Evolutionary conservation across 2,329 filamentous ascomycete genomes (phyloP), one percentile per base, ranked within the genome.

Genomic region (Tolypocladium tundrense): DNA sequence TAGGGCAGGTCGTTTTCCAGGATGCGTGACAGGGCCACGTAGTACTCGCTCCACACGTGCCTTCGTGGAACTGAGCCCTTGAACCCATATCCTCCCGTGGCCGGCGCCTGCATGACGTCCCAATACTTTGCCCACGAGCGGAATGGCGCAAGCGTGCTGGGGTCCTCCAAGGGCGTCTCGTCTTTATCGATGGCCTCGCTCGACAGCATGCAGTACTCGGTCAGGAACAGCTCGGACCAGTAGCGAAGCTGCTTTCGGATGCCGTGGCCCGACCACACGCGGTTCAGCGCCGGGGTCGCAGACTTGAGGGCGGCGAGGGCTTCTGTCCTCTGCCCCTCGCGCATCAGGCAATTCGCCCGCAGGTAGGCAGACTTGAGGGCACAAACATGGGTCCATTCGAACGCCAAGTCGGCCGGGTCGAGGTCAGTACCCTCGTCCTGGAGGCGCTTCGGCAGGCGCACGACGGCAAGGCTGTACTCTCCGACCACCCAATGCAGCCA

Each of bases 11-110:
- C 82, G 57, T 84, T 75, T 64, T 87, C 86, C 8, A 97, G 72
- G 41, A 96, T 83, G n/a, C 78, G 79, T 2, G 91, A 95, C 21
- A 97, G 75, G 1, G 88, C 84, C 51, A 84, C 75, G 69, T 96
- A 96, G 70, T 97, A 97, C 61, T 90, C 84, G 65, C 83, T 86
- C 92, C 92, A 97, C 51, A 96, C 85, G 45, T 84, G 76, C 61
- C 88, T 79, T 61, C 88, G 78, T 37, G 83, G 79, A 21, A 86
- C 79, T 11, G 81, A 73, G 24, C 83, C 81, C 60, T 79, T 78
- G 65, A 83, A 80, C n/a, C 82, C 82, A 58, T 77, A 76, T 7
- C 84, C 83, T 41, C 82, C 83, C 0, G 75, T 71, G 5, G 79
- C 72, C 1, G 77, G 73, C 3, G 76, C 69, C 1, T 73, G 69